phyloP scores from a whole-genome alignment of 2,329 filamentous ascomycete species.

The Colletotrichum filicis region DNA sequence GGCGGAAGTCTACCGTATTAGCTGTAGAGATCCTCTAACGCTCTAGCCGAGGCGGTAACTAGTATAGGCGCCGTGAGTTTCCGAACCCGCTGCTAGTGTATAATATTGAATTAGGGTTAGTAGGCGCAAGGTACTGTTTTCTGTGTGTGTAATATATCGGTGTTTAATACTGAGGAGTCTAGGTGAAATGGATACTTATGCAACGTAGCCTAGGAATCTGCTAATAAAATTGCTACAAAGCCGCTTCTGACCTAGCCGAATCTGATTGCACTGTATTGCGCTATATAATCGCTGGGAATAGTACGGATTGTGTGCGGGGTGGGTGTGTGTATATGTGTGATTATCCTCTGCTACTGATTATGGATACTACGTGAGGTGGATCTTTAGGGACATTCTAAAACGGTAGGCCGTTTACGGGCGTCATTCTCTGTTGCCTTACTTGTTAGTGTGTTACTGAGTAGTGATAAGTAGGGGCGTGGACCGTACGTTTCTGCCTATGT shows the following conservation, averaged over 20 bases:
- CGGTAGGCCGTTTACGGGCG: not conserved
- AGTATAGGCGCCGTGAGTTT: not conserved
- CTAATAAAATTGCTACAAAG: not conserved
- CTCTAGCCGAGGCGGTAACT: not conserved
- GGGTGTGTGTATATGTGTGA: not conserved
- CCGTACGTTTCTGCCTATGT: not conserved
- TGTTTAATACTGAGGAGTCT: not conserved
- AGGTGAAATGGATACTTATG: not conserved
- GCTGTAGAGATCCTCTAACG: not conserved
- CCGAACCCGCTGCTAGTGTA: not conserved
- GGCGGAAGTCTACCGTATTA: not conserved
- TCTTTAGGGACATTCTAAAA: not conserved
- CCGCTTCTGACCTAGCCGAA: not conserved
- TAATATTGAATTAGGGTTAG: not conserved
- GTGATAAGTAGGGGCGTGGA: not conserved
- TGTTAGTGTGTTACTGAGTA: not conserved
- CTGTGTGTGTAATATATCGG: not conserved
- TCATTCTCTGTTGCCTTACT: not conserved
- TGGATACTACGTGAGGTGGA: not conserved
- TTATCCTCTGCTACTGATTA: not conserved
- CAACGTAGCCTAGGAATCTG: not conserved
- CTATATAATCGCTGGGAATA: not conserved
- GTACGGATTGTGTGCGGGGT: not conserved
- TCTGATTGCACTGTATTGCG: not conserved
- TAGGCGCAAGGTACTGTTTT: not conserved